phyloP scores from a whole-genome alignment of 805 yeast genomes.

The Candida qinlingensis region DNA sequence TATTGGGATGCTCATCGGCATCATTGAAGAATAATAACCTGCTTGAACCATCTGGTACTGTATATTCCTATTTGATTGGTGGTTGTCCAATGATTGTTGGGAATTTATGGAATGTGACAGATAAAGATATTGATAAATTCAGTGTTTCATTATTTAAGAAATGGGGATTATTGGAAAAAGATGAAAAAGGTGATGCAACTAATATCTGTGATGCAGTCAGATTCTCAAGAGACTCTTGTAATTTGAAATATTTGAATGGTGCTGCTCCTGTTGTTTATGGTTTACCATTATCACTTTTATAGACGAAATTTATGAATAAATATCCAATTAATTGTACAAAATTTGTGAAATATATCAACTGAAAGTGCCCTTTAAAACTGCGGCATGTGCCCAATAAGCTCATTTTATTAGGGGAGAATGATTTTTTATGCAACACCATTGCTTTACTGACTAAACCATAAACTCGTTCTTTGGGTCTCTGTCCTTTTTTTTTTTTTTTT shows the following conservation, averaged over 20 bases:
- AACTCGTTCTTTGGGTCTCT: not conserved
- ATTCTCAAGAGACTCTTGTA: constrained; percentile 61
- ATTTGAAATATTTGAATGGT: constrained; percentile 73
- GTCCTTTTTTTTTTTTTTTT: too few species aligned
- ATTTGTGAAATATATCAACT: too few species aligned
- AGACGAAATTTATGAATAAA: not conserved
- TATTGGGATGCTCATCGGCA: constrained; percentile 92
- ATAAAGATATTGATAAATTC: constrained; percentile 86
- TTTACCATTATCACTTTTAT: constrained; percentile 46
- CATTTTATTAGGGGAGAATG: too few species aligned
- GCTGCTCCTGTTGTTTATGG: constrained; percentile 93
- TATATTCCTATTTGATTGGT: constrained; percentile 68
- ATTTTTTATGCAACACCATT: too few species aligned
- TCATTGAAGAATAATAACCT: constrained; percentile 49
- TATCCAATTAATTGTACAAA: too few species aligned
- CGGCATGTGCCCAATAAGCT: too few species aligned
- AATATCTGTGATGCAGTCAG: constrained; percentile 53
- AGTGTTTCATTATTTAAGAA: constrained; percentile 52
- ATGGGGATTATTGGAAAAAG: constrained; percentile 52
- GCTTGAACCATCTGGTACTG: constrained; percentile 71
- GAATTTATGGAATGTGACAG: constrained; percentile 95
- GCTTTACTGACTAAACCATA: too few species aligned
- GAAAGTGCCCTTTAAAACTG: too few species aligned
- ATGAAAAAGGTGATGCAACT: constrained; percentile 10
- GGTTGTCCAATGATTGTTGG: constrained; percentile 83